Evolutionary conservation across 495 filamentous ascomycete species (phyloP).

Genomic region (Corynascus novoguineensis): DNA sequence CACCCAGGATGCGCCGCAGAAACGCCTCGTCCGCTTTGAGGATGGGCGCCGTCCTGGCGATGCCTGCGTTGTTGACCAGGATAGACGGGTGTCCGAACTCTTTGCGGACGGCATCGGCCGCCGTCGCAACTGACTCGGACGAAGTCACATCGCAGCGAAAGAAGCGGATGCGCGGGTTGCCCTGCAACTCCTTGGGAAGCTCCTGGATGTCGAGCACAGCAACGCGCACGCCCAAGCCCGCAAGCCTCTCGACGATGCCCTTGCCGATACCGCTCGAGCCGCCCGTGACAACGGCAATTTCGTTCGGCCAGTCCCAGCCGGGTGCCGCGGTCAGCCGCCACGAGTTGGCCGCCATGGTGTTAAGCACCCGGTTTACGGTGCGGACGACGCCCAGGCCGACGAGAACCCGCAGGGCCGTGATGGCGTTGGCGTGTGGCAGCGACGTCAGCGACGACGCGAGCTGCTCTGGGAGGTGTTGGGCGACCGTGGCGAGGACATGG

Average conservation of each 20-base stretch:
- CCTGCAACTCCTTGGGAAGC: slow-evolving; percentile 36
- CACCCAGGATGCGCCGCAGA: slow-evolving; percentile 56
- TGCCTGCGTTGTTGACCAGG: slow-evolving; percentile 67
- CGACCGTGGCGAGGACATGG: neutral
- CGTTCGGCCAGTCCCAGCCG: slow-evolving; percentile 51
- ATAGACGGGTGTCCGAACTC: slow-evolving; percentile 57
- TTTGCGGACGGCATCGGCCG: slow-evolving; percentile 43
- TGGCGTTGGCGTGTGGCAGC: neutral
- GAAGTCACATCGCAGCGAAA: slow-evolving; percentile 58
- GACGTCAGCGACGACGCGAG: neutral
- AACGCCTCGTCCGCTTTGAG: slow-evolving; percentile 47
- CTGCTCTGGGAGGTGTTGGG: slow-evolving; percentile 1
- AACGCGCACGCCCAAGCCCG: slow-evolving; percentile 50
- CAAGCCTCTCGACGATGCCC: slow-evolving; percentile 51
- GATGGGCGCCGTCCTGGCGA: slow-evolving; percentile 52
- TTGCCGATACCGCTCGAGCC: slow-evolving; percentile 61
- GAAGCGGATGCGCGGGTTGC: slow-evolving; percentile 46
- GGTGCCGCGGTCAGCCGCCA: slow-evolving; percentile 27
- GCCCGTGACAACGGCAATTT: slow-evolving; percentile 63
- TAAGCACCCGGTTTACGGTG: slow-evolving; percentile 41
- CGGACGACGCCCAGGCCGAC: slow-evolving; percentile 39
- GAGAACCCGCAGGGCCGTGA: slow-evolving; percentile 33
- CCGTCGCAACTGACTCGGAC: slow-evolving; percentile 37
- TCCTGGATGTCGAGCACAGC: slow-evolving; percentile 59
- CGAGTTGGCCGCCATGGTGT: slow-evolving; percentile 36